Evolutionary conservation across 306 rosid species (phyloP).

Genomic region (Ammopiptanthus mongolicus): DNA sequence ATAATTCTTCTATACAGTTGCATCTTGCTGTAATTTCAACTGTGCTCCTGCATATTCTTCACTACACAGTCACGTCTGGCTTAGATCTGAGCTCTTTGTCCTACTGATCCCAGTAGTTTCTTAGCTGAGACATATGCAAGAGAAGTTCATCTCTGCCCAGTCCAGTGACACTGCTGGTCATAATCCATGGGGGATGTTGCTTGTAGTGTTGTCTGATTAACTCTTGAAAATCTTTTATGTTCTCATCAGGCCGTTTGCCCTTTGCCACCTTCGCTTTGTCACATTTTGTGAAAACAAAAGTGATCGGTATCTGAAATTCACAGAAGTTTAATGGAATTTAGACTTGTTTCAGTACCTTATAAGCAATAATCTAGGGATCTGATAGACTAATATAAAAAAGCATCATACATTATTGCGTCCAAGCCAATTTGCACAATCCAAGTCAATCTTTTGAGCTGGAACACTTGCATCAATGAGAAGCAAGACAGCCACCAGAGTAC

Average conservation of each 20-base stretch:
- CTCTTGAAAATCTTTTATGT: slow-evolving; percentile 73
- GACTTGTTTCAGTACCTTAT: not conserved
- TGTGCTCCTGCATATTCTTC: not conserved
- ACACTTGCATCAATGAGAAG: slow-evolving; percentile 89
- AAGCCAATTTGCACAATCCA: slow-evolving; percentile 95
- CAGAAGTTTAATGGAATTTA: not conserved
- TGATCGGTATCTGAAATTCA: slow-evolving; percentile 68
- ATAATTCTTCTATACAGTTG: slow-evolving; percentile 7
- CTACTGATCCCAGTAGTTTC: slow-evolving; percentile 91
- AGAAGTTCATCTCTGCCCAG: slow-evolving; percentile 87
- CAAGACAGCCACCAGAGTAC: slow-evolving; percentile 65
- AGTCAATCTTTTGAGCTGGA: slow-evolving; percentile 87
- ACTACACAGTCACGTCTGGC: not conserved
- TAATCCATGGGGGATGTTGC: slow-evolving; percentile 84
- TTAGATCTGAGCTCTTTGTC: not conserved
- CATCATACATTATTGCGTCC: slow-evolving; percentile 71
- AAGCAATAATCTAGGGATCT: not conserved
- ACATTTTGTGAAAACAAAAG: slow-evolving; percentile 88
- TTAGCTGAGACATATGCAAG: slow-evolving; percentile 76
- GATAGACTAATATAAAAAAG: slow-evolving; percentile 4
- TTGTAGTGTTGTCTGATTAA: slow-evolving; percentile 59
- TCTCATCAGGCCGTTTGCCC: slow-evolving; percentile 79
- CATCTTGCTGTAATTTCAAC: slow-evolving; percentile 1
- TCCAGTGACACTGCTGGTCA: slow-evolving; percentile 91
- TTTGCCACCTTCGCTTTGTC: slow-evolving; percentile 72